Conservation (phyloP, 108 stramenopile species). For the Poteriospumella lacustris region DNA sequence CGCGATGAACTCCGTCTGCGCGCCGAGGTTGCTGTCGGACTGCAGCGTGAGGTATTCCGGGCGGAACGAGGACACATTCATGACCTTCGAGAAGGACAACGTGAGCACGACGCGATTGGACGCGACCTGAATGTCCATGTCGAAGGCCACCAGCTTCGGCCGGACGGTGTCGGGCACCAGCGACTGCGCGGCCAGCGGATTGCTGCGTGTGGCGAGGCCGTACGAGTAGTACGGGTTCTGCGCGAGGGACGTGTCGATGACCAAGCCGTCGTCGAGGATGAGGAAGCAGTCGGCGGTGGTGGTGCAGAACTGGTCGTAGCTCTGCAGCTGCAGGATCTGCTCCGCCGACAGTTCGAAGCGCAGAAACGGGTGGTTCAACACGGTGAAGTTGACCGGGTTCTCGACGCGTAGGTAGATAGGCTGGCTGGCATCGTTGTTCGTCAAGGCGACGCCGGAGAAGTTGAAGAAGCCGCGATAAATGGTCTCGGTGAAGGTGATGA, state of each 20-base stretch:
- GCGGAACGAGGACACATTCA: conserved; percentile 10
- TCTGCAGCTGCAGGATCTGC: not conserved
- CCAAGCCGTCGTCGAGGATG: not conserved
- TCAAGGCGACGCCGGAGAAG: not conserved
- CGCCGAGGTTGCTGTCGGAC: no score
- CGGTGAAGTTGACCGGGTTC: not conserved
- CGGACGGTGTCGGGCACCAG: not conserved
- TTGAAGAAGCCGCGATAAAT: conserved; percentile 2
- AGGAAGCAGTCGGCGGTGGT: not conserved
- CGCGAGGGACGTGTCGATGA: not conserved
- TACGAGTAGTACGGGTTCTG: not conserved
- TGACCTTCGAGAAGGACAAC: not conserved
- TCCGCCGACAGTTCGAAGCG: not conserved
- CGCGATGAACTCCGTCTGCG: no score
- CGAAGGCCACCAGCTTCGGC: not conserved
- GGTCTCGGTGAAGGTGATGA: not conserved
- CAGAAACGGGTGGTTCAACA: not conserved
- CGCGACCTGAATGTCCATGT: no score
- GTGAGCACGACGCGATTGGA: not conserved
- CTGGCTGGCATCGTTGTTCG: not conserved
- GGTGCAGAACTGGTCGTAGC: not conserved
- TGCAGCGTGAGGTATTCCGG: not conserved
- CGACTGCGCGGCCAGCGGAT: not conserved
- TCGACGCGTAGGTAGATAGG: not conserved
- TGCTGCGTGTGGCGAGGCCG: not conserved